Evolutionary conservation across 176 grass and related monocot species (phyloP), one percentile per base, ranked within the genome.

Genomic region (Tillandsia leiboldiana): DNA sequence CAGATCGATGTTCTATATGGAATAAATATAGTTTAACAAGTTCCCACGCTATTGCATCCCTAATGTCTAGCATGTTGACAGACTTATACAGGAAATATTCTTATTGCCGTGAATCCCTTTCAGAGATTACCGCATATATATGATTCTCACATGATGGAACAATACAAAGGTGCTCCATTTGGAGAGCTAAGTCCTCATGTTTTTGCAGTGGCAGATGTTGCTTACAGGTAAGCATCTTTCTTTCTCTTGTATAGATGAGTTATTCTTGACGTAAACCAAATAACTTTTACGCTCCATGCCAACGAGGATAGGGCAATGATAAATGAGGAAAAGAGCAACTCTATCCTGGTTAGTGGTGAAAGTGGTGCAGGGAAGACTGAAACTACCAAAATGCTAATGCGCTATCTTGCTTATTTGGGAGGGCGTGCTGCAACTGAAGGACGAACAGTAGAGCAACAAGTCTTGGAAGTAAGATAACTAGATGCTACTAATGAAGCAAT

Each of bases 331-430:
- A 97, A 85, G 82, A 97, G 93, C 73, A 97, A 97, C 50, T 89
- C 93, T 47, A 97, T 97, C 87, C 79, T 97, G 69, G 93, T 97
- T 65, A 97, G 93, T 78, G 93, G 93, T 74, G 93, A 97, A 84
- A 97, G 93, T 57, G 93, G 93, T 81, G 93, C 93, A 1, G 89
- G 93, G 50, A 97, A 97, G 87, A 97, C 93, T 53, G 93, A 97
- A 83, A 97, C 93, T 81, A 97, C 93, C 72, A 97, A 97, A 79
- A 97, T 97, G 93, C 93, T 97, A 72, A 97, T 97, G 93, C 83
- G 84, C 64, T 92, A 97, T 85, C 89, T 97, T 68, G 94, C 94
- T 51, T 92, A 87, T 87, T 83, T 97, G 75, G 94, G 94, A 82
- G 94, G 89, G 10, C 89, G 94, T 51, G 84, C 75, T 67, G 89